Percentiles rank a stretch among this genome's conserved stretches.
phyloP scores from a whole-genome alignment of 73 alveolate species.

The Blepharisma japonicum region DNA sequence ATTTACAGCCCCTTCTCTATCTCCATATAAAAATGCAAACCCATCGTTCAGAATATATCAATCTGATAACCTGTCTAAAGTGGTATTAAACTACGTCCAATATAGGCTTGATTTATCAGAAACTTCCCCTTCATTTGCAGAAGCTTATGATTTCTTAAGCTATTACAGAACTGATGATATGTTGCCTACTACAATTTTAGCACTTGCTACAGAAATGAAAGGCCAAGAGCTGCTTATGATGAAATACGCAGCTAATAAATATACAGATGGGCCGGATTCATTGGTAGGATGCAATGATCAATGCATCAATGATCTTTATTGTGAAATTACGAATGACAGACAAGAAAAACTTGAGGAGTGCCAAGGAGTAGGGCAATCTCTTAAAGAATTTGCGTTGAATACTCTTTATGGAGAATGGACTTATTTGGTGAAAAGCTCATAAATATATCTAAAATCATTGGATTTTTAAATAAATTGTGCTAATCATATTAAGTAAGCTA shows the following conservation, averaged over 20 bases:
- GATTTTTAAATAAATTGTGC: too few species aligned
- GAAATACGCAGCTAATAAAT: neutral
- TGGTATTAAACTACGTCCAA: neutral
- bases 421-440: too few species aligned
- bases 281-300: neutral
- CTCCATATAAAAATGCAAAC: neutral
- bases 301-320: neutral
- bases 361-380: neutral
- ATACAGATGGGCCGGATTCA: neutral
- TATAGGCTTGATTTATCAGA: neutral
- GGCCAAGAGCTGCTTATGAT: neutral
- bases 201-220: neutral
- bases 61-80: neutral
- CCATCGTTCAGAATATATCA: neutral
- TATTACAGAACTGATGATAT: neutral
- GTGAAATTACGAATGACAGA: constrained; percentile 9
- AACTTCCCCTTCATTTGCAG: neutral
- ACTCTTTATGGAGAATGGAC: constrained; percentile 14
- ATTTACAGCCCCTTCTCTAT: neutral
- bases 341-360: neutral
- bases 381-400: neutral
- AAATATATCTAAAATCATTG: too few species aligned
- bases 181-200: neutral
- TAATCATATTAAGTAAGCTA: too few species aligned
- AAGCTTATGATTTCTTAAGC: constrained; percentile 13